Conservation (phyloP, 192 early-diverging fungal species). For the Pilaira anomala region DNA sequence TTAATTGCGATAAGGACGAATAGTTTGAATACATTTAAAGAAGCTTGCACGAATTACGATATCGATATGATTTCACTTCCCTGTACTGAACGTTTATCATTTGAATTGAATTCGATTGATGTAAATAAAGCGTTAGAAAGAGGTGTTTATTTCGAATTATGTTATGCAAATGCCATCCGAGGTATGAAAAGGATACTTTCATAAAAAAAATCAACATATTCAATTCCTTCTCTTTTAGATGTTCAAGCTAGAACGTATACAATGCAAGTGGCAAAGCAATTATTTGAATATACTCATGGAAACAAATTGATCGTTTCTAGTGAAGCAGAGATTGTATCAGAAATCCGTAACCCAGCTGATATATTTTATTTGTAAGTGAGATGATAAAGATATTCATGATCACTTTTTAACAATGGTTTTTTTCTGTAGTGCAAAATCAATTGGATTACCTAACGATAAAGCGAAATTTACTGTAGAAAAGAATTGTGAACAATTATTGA, state of each 20-base stretch:
- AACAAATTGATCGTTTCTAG: constrained; percentile 2
- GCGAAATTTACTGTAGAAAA: background rate
- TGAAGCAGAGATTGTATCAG: constrained; percentile 12
- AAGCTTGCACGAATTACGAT: background rate
- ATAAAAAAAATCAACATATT: background rate
- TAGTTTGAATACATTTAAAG: background rate
- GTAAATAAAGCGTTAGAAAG: background rate
- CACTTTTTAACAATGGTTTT: too few relatives aligned
- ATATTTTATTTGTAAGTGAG: constrained; percentile 18
- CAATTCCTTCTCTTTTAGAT: background rate
- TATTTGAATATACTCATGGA: constrained; percentile 8
- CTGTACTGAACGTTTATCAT: constrained; percentile 2
- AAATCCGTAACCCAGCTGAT: constrained; percentile 4
- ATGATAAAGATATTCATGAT: too few relatives aligned
- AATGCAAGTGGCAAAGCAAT: constrained; percentile 7
- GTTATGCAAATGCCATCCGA: constrained; percentile 11
- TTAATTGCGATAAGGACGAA: constrained; percentile 6
- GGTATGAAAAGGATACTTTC: constrained; percentile 2
- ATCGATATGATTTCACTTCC: constrained; percentile 10
- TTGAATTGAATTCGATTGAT: constrained; percentile 5
- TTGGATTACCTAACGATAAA: constrained; percentile 11
- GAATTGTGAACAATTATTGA: background rate
- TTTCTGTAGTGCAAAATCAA: constrained; percentile 7
- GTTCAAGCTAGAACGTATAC: constrained; percentile 1
- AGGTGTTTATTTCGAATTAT: constrained; percentile 11